Conservation (phyloP, 305 asterid species). For the Euphrasia arctica region DNA sequence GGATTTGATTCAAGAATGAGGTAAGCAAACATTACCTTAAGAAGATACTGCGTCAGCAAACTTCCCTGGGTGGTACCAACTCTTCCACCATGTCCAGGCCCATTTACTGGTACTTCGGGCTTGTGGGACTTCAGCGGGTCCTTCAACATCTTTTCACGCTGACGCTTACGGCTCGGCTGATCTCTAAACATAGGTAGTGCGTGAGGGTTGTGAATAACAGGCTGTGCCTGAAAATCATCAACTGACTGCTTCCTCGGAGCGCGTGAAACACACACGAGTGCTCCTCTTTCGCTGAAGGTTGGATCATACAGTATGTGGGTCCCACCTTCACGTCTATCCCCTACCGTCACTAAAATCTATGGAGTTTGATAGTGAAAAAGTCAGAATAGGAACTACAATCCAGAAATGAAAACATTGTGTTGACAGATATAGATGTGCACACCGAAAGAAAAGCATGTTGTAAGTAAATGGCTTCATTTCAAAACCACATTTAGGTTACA, state of each 20-base stretch:
- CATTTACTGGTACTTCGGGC: conserved; percentile 87
- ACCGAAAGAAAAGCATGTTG: not conserved
- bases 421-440: not conserved
- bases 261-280: conserved; percentile 92
- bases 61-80: conserved; percentile 91
- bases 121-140: conserved; percentile 95
- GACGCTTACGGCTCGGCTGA: conserved; percentile 95
- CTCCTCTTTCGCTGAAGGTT: conserved; percentile 85
- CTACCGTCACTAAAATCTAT: conserved; percentile 77
- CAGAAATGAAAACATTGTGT: not conserved
- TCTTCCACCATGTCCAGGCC: conserved; percentile 96
- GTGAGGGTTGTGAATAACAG: conserved; percentile 96
- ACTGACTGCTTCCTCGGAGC: conserved; percentile 93
- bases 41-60: conserved; percentile 88
- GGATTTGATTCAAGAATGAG: not conserved
- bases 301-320: conserved; percentile 90
- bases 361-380: conserved; percentile 21
- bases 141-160: conserved; percentile 82
- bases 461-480: not conserved
- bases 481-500: not conserved
- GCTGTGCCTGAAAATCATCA: conserved; percentile 79
- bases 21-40: conserved; percentile 50
- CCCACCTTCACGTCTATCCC: conserved; percentile 86
- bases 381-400: not conserved
- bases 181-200: conserved; percentile 92